Conservation (phyloP, 352 stramenopile genomes). For the Phytophthora melonis region DNA sequence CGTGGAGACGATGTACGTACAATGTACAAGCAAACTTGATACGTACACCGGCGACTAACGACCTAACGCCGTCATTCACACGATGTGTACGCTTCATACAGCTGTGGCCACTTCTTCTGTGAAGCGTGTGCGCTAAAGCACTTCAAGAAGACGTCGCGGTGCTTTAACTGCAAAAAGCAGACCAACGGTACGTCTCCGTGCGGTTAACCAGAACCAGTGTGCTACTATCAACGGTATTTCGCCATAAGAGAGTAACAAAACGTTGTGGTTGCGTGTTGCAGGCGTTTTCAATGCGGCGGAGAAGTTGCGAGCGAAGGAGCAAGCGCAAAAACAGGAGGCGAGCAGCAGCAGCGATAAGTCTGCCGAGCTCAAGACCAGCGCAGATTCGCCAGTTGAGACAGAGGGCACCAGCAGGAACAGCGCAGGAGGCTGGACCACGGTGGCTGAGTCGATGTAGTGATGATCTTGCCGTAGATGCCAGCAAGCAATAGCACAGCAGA, state of each 20-base stretch:
- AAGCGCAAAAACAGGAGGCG: conserved; percentile 30
- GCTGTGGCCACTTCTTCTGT: conserved; percentile 97
- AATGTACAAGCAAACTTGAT: neutral
- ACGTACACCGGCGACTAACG: too few species aligned
- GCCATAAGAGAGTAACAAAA: neutral
- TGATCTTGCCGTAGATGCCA: neutral
- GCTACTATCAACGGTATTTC: neutral
- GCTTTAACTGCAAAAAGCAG: conserved; percentile 95
- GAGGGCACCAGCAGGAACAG: neutral
- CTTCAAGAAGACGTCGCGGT: conserved; percentile 86
- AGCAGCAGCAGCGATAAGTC: conserved; percentile 9
- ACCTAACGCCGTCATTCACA: too few species aligned
- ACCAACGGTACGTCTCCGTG: conserved; percentile 76
- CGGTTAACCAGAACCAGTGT: neutral
- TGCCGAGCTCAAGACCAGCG: neutral
- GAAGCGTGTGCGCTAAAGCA: conserved; percentile 92
- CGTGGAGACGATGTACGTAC: conserved; percentile 90
- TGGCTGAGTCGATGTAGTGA: conserved; percentile 6
- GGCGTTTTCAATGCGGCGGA: conserved; percentile 91
- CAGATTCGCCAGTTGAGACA: neutral
- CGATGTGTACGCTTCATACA: conserved; percentile 20
- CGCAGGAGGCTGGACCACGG: conserved; percentile 32
- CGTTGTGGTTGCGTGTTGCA: conserved; percentile 4
- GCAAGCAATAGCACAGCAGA: neutral
- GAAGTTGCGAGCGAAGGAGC: conserved; percentile 74